A percentile compares a stretch with the other conserved stretches of the same genome.
These are phyloP conservation scores for Candida cerambycidarum DNA, from an alignment of 805 yeast genomes.

Conservation along the genomic window DNA sequence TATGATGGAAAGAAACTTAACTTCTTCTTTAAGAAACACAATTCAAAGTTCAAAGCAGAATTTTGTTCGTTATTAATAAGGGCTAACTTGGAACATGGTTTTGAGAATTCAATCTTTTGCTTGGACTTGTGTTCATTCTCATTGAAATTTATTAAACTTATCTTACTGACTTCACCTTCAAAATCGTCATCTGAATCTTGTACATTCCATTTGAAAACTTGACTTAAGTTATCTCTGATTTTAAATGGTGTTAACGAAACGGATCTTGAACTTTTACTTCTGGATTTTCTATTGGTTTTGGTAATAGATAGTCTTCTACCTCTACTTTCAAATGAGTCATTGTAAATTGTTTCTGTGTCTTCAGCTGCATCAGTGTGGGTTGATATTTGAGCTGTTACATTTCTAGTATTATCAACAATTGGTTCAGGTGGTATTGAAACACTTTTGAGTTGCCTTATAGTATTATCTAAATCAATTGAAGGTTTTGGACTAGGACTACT, in stretches of 20 bases:
- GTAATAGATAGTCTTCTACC: slow-evolving; percentile 10
- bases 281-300: slow-evolving; percentile 6
- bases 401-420: too few species aligned
- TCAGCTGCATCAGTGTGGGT: neutral
- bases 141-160: neutral
- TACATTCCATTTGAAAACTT: slow-evolving; percentile 13
- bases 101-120: slow-evolving; percentile 1
- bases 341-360: neutral
- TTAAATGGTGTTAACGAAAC: slow-evolving; percentile 15
- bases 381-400: too few species aligned
- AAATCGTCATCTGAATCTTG: slow-evolving; percentile 1
- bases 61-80: slow-evolving; percentile 14
- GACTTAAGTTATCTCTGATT: slow-evolving; percentile 18
- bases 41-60: slow-evolving; percentile 14
- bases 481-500: neutral
- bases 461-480: neutral
- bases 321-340: slow-evolving; percentile 1
- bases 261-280: slow-evolving; percentile 5
- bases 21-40: slow-evolving; percentile 11
- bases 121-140: neutral
- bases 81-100: slow-evolving; percentile 21
- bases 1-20: slow-evolving; percentile 17
- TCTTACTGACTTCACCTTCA: slow-evolving; percentile 4
- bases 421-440: too few species aligned
- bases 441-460: too few species aligned